Evolutionary conservation across 345 rosid genomes (phyloP).

Genomic region (Kandelia obovata): DNA sequence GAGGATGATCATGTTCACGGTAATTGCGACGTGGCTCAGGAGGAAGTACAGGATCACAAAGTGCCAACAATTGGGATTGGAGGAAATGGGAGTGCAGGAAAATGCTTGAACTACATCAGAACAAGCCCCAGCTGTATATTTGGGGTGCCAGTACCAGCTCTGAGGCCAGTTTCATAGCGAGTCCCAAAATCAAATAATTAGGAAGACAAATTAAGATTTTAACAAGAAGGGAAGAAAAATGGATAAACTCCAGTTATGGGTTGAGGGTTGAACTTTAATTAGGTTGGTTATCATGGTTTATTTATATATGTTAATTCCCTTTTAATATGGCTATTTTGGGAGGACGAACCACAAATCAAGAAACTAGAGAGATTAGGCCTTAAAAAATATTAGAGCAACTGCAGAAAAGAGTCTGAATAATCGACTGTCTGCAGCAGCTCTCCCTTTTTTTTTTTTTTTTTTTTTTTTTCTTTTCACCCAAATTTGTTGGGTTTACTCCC

Average conservation of each 20-base stretch:
- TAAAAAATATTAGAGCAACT: too few relatives aligned
- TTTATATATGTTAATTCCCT: background rate
- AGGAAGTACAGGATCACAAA: conserved; percentile 8
- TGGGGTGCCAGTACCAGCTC: conserved; percentile 33
- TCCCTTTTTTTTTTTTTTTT: too few relatives aligned
- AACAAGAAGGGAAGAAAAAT: background rate
- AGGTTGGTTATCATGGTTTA: background rate
- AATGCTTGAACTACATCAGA: conserved; percentile 26
- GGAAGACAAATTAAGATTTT: background rate
- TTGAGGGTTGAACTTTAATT: background rate
- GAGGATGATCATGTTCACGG: background rate
- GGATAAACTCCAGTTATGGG: too few relatives aligned
- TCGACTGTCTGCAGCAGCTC: too few relatives aligned
- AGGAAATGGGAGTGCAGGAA: conserved; percentile 18
- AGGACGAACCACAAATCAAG: background rate
- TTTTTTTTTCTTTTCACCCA: too few relatives aligned
- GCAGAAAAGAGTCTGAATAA: too few relatives aligned
- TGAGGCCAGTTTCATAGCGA: conserved; percentile 38
- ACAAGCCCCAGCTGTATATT: conserved; percentile 28
- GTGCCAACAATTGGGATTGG: conserved; percentile 1
- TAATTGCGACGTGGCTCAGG: background rate
- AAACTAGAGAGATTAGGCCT: background rate
- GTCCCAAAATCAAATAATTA: background rate
- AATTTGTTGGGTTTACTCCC: too few relatives aligned
- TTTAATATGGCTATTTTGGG: background rate